Base-by-base conservation (phyloP, 495 filamentous ascomycete genomes). In the Amorphotheca resinae region DNA sequence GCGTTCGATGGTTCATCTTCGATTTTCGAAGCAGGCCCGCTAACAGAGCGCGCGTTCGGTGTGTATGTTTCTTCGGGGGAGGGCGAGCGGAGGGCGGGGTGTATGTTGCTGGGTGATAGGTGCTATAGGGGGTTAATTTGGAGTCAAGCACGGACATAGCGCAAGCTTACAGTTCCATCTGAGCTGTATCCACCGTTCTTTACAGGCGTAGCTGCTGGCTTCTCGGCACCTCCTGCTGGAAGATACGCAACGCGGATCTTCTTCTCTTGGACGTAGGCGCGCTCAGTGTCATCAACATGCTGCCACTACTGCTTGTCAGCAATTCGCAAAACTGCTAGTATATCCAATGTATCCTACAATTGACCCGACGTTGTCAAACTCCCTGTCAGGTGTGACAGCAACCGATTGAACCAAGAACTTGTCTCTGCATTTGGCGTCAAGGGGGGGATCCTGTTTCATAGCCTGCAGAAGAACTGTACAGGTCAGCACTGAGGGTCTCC, bases 331-430 rank as follows among this genome's bases (percentile, higher is more conserved):
- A 35, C 16, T 14, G 26, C 25, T 6, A 33, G 8, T 11, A 43
- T 5, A 34, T 38, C 12, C 32, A 26, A 12, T 30, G 36, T 38
- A 44, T 63, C 83, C 52, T 70, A 93, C 88, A 57, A 93, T 84
- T 16, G 83, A 68, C 31, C 73, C 65, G n/a, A 89, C 73, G 56
- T 77, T 89, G 23, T 69, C 68, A 49, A 80, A 82, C 54, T 95
- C 87, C 64, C 82, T 82, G 48, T 94, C 87, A 45, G 73, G 72
- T 3, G 81, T 79, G 51, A 98, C 84, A 25, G 76, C 66, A 45
- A 95, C 84, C 15, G 89, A 93, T 65, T 98, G 91, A 26, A 98
- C 93, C 37, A 98, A 74, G 61, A 98, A 98, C 67, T 98, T 98
- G 68, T 98, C 91, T 59, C 85, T 79, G 69, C 89, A 96, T 56